phyloP scores from a whole-genome alignment of 2,329 filamentous ascomycete genomes.

The Talaromyces funiculosus region DNA sequence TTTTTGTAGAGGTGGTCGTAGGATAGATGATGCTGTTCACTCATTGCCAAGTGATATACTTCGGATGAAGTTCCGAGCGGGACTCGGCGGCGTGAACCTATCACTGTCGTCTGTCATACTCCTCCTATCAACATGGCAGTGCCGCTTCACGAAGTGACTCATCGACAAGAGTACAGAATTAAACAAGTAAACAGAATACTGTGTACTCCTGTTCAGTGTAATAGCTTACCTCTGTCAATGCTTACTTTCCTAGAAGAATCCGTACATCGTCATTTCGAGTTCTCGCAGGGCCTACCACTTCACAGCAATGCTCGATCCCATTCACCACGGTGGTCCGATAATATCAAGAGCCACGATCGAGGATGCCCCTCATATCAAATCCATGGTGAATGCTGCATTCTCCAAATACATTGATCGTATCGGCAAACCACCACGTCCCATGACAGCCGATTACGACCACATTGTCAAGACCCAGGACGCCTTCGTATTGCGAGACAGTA shows the following conservation, averaged over 20 bases:
- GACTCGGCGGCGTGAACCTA: background rate
- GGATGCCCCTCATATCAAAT: background rate
- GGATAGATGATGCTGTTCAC: background rate
- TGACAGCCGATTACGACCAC: background rate
- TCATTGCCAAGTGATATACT: background rate
- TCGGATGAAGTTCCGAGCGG: background rate
- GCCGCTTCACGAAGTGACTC: background rate
- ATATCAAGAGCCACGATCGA: background rate
- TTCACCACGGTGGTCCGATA: background rate
- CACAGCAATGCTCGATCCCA: background rate
- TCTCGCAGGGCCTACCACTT: background rate
- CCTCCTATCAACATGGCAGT: background rate
- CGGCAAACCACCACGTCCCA: background rate
- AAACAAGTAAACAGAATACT: background rate
- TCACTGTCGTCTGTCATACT: background rate
- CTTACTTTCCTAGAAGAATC: background rate
- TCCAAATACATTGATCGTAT: constrained; percentile 1
- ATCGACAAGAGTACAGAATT: background rate
- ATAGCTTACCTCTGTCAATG: background rate
- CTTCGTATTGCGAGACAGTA: background rate
- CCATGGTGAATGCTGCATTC: background rate
- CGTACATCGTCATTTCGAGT: too few species aligned
- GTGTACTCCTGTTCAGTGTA: too few species aligned
- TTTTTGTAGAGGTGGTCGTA: too few species aligned
- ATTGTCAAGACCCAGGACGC: background rate